phyloP scores from a whole-genome alignment of 495 filamentous ascomycete genomes.

The Zalerion maritima region DNA sequence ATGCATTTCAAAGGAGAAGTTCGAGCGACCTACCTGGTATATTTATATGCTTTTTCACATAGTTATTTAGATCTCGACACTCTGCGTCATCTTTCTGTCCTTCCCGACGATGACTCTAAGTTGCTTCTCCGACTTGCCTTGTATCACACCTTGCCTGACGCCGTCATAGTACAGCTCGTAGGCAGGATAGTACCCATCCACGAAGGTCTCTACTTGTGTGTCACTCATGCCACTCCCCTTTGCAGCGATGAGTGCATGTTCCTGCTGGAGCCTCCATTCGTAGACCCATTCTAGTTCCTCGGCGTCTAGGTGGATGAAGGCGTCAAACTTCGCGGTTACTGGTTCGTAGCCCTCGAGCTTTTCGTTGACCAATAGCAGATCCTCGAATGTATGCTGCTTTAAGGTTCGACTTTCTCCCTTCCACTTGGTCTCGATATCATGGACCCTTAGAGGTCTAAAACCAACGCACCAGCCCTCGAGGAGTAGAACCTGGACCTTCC shows the following conservation, averaged over 20 bases:
- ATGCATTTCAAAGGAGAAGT: no score
- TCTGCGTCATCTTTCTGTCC: conserved; percentile 46
- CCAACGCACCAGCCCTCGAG: conserved; percentile 93
- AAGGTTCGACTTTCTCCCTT: conserved; percentile 33
- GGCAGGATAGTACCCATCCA: conserved; percentile 44
- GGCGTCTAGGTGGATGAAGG: conserved; percentile 82
- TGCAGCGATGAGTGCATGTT: conserved; percentile 46
- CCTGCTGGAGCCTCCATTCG: conserved; percentile 75
- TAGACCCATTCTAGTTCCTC: conserved; percentile 66
- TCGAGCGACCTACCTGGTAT: conserved; percentile 11
- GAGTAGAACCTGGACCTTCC: conserved; percentile 49
- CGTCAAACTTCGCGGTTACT: conserved; percentile 60
- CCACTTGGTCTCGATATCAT: conserved; percentile 40
- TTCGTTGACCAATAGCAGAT: conserved; percentile 61
- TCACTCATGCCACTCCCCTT: conserved; percentile 59
- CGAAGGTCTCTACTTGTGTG: conserved; percentile 35
- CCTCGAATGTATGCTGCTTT: conserved; percentile 45
- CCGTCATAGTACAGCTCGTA: conserved; percentile 62
- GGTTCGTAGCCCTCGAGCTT: conserved; percentile 53
- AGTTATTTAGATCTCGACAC: conserved; percentile 33
- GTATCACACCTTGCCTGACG: conserved; percentile 49
- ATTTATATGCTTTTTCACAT: conserved; percentile 11
- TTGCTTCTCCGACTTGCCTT: conserved; percentile 37
- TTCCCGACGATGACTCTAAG: conserved; percentile 57
- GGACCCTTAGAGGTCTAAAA: conserved; percentile 49